Percentiles rank a stretch among this genome's conserved stretches.
phyloP scores from a whole-genome alignment of 257 asterid species.

The Thymus mandschuricus region DNA sequence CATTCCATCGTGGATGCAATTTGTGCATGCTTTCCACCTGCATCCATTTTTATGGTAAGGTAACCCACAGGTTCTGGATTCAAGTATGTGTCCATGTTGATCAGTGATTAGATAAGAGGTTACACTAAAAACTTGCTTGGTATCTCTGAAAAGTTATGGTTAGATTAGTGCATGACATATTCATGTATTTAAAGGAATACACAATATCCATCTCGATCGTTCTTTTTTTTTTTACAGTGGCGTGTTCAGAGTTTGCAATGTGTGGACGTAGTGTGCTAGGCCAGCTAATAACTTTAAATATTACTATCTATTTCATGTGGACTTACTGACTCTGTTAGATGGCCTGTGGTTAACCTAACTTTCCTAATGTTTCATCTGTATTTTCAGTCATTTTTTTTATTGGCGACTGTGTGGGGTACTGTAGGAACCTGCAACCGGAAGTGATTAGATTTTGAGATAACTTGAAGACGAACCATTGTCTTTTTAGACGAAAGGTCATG shows the following conservation, averaged over 20 bases:
- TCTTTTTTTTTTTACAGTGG: not conserved
- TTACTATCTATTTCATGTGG: not conserved
- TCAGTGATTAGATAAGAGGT: not conserved
- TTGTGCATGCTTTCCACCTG: slow-evolving; percentile 64
- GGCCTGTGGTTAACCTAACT: slow-evolving; percentile 13
- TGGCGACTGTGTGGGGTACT: not conserved
- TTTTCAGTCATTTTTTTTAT: not conserved
- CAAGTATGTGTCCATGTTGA: not conserved
- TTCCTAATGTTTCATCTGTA: slow-evolving; percentile 5
- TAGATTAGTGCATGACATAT: not conserved
- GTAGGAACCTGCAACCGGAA: not conserved
- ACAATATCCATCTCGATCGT: not conserved
- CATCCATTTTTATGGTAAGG: slow-evolving; percentile 79
- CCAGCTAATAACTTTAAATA: not conserved
- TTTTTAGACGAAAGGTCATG: slow-evolving; percentile 18
- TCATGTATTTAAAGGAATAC: not conserved
- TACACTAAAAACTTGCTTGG: not conserved
- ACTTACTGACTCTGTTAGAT: not conserved
- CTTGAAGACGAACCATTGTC: slow-evolving; percentile 6
- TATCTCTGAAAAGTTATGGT: not conserved
- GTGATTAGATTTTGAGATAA: slow-evolving; percentile 2
- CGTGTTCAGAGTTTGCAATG: slow-evolving; percentile 12
- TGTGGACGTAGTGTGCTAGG: slow-evolving; percentile 4
- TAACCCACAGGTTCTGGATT: slow-evolving; percentile 13
- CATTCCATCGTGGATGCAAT: slow-evolving; percentile 92